Evolutionary conservation across 2,329 filamentous ascomycete genomes (phyloP).

Genomic region (Dactylellina sp.): DNA sequence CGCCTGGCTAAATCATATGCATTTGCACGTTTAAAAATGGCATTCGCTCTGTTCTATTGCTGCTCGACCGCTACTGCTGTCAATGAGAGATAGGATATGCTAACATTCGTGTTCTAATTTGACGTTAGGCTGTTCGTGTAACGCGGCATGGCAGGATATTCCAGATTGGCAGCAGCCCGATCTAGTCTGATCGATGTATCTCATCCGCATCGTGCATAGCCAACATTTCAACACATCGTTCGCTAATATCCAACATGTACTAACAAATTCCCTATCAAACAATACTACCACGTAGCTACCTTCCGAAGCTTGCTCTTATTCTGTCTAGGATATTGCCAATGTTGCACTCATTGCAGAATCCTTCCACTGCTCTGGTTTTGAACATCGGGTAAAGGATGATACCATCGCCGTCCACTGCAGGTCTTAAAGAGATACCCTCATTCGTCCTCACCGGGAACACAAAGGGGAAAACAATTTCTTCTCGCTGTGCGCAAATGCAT

Average conservation of each 20-base stretch:
- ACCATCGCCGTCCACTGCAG: slow-evolving; percentile 5
- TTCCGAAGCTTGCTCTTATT: too few species aligned
- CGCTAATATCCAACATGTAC: slow-evolving; percentile 36
- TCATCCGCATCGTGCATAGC: neutral
- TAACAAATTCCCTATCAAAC: too few species aligned
- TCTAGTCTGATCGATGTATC: neutral
- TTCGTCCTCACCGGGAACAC: neutral
- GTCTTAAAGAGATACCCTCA: slow-evolving; percentile 2
- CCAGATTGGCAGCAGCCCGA: neutral
- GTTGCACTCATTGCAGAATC: slow-evolving; percentile 21
- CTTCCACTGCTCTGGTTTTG: slow-evolving; percentile 25
- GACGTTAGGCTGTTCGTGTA: too few species aligned
- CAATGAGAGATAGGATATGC: neutral
- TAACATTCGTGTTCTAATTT: too few species aligned
- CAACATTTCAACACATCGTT: slow-evolving; percentile 4
- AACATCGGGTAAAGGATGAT: slow-evolving; percentile 28
- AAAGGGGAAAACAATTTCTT: slow-evolving; percentile 21
- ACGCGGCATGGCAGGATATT: too few species aligned
- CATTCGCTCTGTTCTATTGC: too few species aligned
- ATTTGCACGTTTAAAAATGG: too few species aligned
- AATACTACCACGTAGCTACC: too few species aligned
- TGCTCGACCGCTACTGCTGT: too few species aligned
- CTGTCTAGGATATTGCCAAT: too few species aligned
- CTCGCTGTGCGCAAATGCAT: slow-evolving; percentile 27
- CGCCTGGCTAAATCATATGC: too few species aligned